A percentile compares a stretch with the other conserved stretches of the same genome.
Conservation (phyloP, 2,329 filamentous ascomycete genomes). For the Arthrobotrys sphaeroides region DNA sequence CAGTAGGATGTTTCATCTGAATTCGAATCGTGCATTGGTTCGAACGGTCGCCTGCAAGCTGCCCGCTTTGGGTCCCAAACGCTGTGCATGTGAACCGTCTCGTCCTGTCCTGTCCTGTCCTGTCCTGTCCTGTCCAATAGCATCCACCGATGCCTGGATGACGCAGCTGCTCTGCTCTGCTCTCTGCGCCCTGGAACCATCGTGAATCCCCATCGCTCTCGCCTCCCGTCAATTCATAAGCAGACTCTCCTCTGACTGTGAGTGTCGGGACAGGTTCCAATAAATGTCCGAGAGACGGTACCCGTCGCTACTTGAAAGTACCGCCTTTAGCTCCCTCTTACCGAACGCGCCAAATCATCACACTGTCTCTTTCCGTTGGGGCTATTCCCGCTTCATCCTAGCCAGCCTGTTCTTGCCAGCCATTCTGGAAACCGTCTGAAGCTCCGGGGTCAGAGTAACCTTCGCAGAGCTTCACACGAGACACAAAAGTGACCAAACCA, state of each 20-base stretch:
- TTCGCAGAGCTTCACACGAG: constrained; percentile 12
- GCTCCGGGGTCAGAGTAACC: constrained; percentile 11
- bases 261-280: no score
- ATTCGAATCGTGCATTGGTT: constrained; percentile 18
- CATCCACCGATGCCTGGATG: constrained; percentile 11
- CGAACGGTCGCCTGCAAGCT: constrained; percentile 22
- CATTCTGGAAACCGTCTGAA: constrained; percentile 20
- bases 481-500: background rate
- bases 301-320: background rate
- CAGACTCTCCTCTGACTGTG: background rate
- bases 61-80: constrained; percentile 15
- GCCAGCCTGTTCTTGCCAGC: constrained; percentile 1
- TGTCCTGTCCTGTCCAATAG: constrained; percentile 22
- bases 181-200: constrained; percentile 31
- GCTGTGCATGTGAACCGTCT: constrained; percentile 28
- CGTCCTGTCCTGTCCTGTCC: background rate
- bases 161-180: constrained; percentile 23
- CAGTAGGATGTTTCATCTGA: constrained; percentile 21
- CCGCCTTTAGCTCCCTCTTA: constrained; percentile 20
- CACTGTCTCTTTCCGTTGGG: background rate
- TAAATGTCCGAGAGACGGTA: constrained; percentile 22
- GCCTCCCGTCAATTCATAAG: background rate
- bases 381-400: constrained; percentile 49
- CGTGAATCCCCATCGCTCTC: constrained; percentile 16
- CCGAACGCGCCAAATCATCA: constrained; percentile 38